Percentiles rank a stretch among this genome's conserved stretches.
Conservation (phyloP, 2,329 filamentous ascomycete species). For the Neonectria magnoliae region DNA sequence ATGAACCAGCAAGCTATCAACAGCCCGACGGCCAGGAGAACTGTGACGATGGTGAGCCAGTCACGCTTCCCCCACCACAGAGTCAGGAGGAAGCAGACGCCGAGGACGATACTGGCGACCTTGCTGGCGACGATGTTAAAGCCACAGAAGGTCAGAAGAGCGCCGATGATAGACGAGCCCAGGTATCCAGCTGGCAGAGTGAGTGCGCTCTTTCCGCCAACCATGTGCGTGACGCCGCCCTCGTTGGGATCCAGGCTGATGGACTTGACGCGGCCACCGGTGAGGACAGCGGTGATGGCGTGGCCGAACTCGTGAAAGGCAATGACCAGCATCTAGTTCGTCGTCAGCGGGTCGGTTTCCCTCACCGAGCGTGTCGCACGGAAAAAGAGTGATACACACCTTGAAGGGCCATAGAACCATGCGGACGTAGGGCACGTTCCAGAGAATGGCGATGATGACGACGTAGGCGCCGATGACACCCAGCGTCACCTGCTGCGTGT, state of each 20-base stretch:
- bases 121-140: conserved; percentile 86
- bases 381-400: conserved; percentile 52
- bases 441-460: conserved; percentile 78
- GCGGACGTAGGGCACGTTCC: conserved; percentile 82
- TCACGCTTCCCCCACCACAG: conserved; percentile 84
- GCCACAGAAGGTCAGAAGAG: conserved; percentile 80
- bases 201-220: conserved; percentile 74
- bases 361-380: not conserved
- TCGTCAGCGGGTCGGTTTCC: conserved; percentile 19
- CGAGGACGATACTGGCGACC: conserved; percentile 78
- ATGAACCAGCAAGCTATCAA: conserved; percentile 84
- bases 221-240: conserved; percentile 82
- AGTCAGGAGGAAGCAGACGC: conserved; percentile 79
- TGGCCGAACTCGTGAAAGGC: conserved; percentile 86
- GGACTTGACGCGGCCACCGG: conserved; percentile 77
- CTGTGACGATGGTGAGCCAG: conserved; percentile 79
- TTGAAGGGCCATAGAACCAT: conserved; percentile 85
- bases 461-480: conserved; percentile 78
- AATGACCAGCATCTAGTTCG: conserved; percentile 78
- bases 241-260: conserved; percentile 82
- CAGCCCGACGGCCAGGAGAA: conserved; percentile 75
- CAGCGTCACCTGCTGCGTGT: conserved; percentile 76
- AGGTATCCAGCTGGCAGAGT: conserved; percentile 83
- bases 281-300: conserved; percentile 76
- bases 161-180: conserved; percentile 80